Evolutionary conservation across 179 eudicot species (phyloP), one percentile per base, ranked within the genome.

Genomic region (Gypsophila paniculata): DNA sequence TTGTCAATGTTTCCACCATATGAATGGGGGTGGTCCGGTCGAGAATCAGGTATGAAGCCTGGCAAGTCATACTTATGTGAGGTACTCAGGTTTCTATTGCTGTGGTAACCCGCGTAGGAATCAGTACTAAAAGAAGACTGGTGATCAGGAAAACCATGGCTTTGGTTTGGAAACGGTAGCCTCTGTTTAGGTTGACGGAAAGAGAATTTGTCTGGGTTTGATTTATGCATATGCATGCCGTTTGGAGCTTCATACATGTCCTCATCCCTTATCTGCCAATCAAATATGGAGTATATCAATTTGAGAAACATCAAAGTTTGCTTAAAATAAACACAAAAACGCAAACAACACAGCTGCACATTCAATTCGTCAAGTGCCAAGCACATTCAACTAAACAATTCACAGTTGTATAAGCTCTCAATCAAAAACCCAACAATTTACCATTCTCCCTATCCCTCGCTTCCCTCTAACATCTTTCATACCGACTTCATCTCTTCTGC

Each of bases 161-260:
- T 70, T 23, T 78, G 76, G 46, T 75, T 74, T 22, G 81, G 67
- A 25, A 80, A 71, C 65, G 74, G 59, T 60, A 78, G 75, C 62
- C 79, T 83, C 55, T 44, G 74, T 69, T 74, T 81, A 34, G 77
- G 77, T 60, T 77, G 84, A 38, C 69, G 79, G 77, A 68, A 67
- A 67, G 80, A 61, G 75, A 74, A 73, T 58, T 65, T 70, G 46
- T 81, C 85, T 53, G 74, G 74, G 62, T 79, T 83, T 68, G 86
- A 72, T 36, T 75, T 86, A 48, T 78, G 81, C 68, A 76, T 65
- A 36, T 68, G 61, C 75, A 86, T 81, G 67, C 70, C 73, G 48
- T 74, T 82, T 54, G 80, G 46, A 10, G 85, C 81, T 83, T 87
- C 88, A 68, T 80, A 81, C 64, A 78, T 54, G 75, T 79, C 77